A percentile compares a stretch with the other conserved stretches of the same genome.
Conservation (phyloP, 495 filamentous ascomycete species). For the Penicillium dipodomyicola region DNA sequence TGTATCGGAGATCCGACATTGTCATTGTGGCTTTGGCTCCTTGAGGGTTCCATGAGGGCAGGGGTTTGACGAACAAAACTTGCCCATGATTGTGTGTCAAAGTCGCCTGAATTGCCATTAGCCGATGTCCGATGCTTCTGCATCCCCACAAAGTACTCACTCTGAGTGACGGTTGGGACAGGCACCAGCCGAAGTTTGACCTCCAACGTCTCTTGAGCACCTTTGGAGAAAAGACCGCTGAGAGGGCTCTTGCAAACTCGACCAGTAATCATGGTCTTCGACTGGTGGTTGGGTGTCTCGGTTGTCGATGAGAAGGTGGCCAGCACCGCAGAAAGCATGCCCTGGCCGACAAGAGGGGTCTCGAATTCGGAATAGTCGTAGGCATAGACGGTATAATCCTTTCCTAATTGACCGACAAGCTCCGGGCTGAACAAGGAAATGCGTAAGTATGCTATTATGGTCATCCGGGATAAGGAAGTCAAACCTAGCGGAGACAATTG, state of each 20-base stretch:
- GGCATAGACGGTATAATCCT: constrained; percentile 94
- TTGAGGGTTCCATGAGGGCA: constrained; percentile 35
- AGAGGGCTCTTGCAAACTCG: constrained; percentile 82
- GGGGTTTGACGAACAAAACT: constrained; percentile 62
- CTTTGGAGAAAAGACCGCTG: constrained; percentile 71
- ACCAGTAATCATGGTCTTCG: constrained; percentile 79
- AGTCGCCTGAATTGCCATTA: constrained; percentile 58
- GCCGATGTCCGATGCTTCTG: constrained; percentile 59
- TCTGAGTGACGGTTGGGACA: constrained; percentile 71
- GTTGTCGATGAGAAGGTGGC: constrained; percentile 57
- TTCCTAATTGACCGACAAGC: constrained; percentile 75
- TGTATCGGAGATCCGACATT: constrained; percentile 42
- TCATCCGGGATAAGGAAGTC: constrained; percentile 17
- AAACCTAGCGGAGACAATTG: constrained; percentile 71
- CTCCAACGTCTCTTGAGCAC: constrained; percentile 85
- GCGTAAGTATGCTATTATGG: constrained; percentile 20
- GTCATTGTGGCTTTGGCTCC: constrained; percentile 30
- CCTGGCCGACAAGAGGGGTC: constrained; percentile 89
- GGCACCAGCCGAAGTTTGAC: constrained; percentile 87
- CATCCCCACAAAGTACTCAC: constrained; percentile 64
- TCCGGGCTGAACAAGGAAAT: constrained; percentile 63
- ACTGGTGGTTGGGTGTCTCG: constrained; percentile 55
- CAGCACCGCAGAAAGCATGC: constrained; percentile 88
- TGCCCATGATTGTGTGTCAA: constrained; percentile 69
- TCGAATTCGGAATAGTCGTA: constrained; percentile 96